Base-by-base conservation (phyloP, 768 basidiomycete species). In the Mycena galericulata region DNA sequence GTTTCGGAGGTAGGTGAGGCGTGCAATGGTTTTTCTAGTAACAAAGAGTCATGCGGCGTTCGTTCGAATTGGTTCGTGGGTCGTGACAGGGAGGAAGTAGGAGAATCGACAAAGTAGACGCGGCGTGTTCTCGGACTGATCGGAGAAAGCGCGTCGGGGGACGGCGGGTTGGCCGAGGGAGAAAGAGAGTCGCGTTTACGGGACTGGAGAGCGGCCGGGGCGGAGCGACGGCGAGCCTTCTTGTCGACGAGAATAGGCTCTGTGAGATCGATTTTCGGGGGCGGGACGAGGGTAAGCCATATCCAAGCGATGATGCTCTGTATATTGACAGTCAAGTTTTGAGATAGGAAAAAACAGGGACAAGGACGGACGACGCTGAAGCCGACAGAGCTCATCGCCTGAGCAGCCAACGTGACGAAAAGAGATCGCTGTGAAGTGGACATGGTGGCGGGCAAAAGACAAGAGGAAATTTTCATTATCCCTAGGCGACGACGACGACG, bases 261-360 rank as follows among this genome's bases (percentile, higher is more conserved):
- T 27, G 74, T 67, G 24, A 62, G 63, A 8, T 53, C 68, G 8
- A 68, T 66, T 47, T 61, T 62, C 14, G 65, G 50, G 11, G 61
- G 57, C 10, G 75, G 76, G 45, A 74, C 43, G 10, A 72, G 40
- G 34, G 70, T 59, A n/a, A 78, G 64, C 72, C 72, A 77, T 7
- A 75, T 36, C 59, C 75, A 73, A 41, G 77, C 75, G 45, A 77
- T 60, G 32, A 78, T 67, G 55, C 76, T 77, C 77, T 78, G 59
- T 36, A 15, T 54, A 53, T 54, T 18, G 22, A 7, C 20, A 14
- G 15, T 32, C 32, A 27, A 46, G 46, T 43, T 51, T 46, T 53
- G 55, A 51, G 30, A 38, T 46, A 38, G 10, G 10, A 24, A 34
- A 43, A 47, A 22, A 47, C 1, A 40, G 20, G 24, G 29, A 68